These are phyloP conservation scores for Sclerotinia spermophila DNA, from an alignment of 2,329 filamentous ascomycete species.

Conservation along the genomic window DNA sequence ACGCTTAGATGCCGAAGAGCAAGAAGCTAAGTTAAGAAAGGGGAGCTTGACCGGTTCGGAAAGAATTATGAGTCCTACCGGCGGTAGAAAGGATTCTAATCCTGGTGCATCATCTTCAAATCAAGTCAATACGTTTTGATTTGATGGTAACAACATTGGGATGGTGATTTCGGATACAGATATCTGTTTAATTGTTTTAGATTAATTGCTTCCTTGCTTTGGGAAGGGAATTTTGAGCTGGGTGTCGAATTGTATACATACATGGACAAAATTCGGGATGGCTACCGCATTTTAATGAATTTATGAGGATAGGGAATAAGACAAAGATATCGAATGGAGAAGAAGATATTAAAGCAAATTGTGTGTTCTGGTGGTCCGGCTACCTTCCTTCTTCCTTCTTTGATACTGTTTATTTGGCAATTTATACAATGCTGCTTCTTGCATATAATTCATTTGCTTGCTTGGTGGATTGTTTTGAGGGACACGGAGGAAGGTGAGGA, in stretches of 20 bases:
- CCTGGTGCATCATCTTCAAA: not conserved
- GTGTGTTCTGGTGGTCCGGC: conserved; percentile 2
- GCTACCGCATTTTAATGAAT: conserved; percentile 16
- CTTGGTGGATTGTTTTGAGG: not conserved
- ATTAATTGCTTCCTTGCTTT: conserved; percentile 5
- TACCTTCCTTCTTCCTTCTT: not conserved
- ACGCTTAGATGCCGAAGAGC: conserved; percentile 57
- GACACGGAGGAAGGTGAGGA: not conserved
- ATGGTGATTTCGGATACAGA: not conserved
- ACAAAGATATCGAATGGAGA: conserved; percentile 12
- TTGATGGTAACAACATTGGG: not conserved
- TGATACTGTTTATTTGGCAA: conserved; percentile 1
- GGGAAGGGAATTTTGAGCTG: not conserved
- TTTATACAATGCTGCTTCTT: conserved; percentile 9
- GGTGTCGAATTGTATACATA: conserved; percentile 5
- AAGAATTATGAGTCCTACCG: conserved; percentile 12
- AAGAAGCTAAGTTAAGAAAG: conserved; percentile 16
- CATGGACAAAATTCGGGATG: conserved; percentile 2
- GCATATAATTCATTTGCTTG: conserved; percentile 12
- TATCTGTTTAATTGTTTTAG: conserved; percentile 12
- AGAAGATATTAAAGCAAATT: conserved; percentile 5
- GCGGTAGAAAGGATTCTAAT: not conserved
- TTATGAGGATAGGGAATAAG: conserved; percentile 16
- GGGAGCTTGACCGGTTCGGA: not conserved
- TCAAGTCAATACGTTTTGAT: conserved; percentile 11